Conservation (phyloP, 306 rosid species). For the Argentina anserina region DNA sequence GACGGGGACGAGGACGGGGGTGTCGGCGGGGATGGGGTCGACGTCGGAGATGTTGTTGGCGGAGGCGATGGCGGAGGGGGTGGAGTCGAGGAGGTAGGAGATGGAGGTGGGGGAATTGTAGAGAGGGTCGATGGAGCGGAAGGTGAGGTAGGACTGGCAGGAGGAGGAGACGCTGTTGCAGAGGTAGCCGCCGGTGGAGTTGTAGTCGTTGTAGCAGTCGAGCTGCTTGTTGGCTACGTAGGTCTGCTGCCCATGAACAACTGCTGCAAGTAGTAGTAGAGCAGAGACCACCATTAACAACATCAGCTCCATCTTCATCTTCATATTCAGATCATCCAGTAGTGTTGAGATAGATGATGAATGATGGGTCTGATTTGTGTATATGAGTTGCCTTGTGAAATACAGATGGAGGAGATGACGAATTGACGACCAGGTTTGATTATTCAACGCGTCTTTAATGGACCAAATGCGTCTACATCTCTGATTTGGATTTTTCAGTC, state of each 20-base stretch:
- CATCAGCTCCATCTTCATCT: neutral
- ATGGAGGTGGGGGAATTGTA: conserved; percentile 39
- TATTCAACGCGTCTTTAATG: neutral
- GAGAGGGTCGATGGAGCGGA: conserved; percentile 37
- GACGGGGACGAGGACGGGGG: conserved; percentile 42
- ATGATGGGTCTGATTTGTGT: neutral
- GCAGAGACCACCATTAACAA: neutral
- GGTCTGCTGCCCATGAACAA: conserved; percentile 34
- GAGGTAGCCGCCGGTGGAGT: conserved; percentile 37
- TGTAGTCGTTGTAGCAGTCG: conserved; percentile 24
- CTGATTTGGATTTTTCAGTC: neutral
- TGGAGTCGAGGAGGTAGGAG: conserved; percentile 38
- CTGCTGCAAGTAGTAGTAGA: neutral
- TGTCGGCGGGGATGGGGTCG: conserved; percentile 20
- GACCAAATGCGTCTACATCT: neutral
- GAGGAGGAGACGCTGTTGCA: conserved; percentile 40
- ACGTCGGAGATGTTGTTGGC: conserved; percentile 56
- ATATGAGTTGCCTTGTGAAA: too few relatives aligned
- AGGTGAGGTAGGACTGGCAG: conserved; percentile 60
- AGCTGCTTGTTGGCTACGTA: conserved; percentile 62
- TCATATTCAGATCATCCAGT: neutral
- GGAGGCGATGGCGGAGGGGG: conserved; percentile 21
- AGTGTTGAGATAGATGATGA: neutral
- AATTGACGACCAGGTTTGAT: neutral
- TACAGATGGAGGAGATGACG: too few relatives aligned